Evolutionary conservation across 148 eudicot genomes (phyloP).

Genomic region (Chenopodium suecicum): DNA sequence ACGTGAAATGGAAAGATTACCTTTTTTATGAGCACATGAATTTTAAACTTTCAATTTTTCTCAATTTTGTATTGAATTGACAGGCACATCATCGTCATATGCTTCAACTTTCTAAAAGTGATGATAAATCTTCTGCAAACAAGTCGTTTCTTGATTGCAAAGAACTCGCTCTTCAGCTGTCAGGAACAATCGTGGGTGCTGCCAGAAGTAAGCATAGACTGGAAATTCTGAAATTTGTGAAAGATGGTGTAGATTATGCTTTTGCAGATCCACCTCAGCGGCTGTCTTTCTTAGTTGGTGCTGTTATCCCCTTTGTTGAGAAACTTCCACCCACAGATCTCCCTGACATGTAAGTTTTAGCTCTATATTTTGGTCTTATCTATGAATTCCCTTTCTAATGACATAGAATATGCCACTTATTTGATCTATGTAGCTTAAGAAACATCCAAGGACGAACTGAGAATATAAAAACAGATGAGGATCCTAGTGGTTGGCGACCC

Average conservation of each 20-base stretch:
- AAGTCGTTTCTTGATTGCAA: slow-evolving; percentile 71
- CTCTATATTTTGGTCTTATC: background rate
- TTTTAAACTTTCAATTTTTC: background rate
- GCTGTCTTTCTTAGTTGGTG: slow-evolving; percentile 71
- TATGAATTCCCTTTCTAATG: background rate
- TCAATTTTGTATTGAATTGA: slow-evolving; percentile 28
- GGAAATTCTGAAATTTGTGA: slow-evolving; percentile 71
- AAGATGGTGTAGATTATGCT: slow-evolving; percentile 77
- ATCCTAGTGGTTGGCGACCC: slow-evolving; percentile 95
- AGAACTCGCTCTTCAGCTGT: slow-evolving; percentile 71
- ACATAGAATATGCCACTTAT: background rate
- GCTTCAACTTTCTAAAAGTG: slow-evolving; percentile 33
- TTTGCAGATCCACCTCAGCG: slow-evolving; percentile 63
- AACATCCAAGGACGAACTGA: slow-evolving; percentile 61
- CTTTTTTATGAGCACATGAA: background rate
- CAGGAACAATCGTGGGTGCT: slow-evolving; percentile 71
- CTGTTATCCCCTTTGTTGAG: slow-evolving; percentile 63
- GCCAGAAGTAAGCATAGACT: slow-evolving; percentile 71
- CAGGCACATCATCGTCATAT: slow-evolving; percentile 73
- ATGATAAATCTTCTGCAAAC: slow-evolving; percentile 42
- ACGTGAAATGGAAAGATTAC: background rate
- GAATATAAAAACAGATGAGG: slow-evolving; percentile 74
- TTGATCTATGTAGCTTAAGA: slow-evolving; percentile 45
- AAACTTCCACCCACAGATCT: slow-evolving; percentile 75
- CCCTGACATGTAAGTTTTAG: slow-evolving; percentile 69